Percentiles rank a stretch among this genome's conserved stretches.
These are phyloP conservation scores for Emmonsia crescens DNA, from an alignment of 2,329 filamentous ascomycete genomes.

Conservation along the genomic window DNA sequence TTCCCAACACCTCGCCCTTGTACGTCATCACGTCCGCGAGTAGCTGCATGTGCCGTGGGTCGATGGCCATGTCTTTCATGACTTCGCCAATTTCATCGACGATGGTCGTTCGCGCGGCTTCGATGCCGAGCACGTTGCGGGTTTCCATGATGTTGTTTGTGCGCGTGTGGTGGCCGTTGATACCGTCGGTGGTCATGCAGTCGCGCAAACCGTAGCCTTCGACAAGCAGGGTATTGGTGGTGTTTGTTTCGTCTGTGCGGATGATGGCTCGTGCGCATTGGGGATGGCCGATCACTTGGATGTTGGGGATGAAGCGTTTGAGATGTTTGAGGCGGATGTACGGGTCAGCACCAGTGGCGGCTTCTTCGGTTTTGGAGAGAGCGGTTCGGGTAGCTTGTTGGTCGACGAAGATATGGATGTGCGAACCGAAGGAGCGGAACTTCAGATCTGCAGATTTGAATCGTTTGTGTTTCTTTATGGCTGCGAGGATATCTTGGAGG, in stretches of 20 bases:
- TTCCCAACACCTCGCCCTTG: slow-evolving; percentile 92
- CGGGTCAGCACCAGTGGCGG: slow-evolving; percentile 33
- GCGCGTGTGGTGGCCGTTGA: slow-evolving; percentile 62
- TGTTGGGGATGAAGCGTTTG: slow-evolving; percentile 66
- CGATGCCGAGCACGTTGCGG: slow-evolving; percentile 78
- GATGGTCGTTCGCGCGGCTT: slow-evolving; percentile 83
- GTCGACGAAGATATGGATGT: slow-evolving; percentile 64
- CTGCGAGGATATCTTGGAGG: slow-evolving; percentile 59
- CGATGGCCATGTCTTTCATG: slow-evolving; percentile 91
- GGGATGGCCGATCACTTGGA: slow-evolving; percentile 84
- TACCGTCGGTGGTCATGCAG: slow-evolving; percentile 89
- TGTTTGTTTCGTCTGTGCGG: slow-evolving; percentile 60
- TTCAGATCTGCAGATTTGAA: slow-evolving; percentile 57
- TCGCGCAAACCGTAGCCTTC: slow-evolving; percentile 85
- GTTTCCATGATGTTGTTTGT: slow-evolving; percentile 90
- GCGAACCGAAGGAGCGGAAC: slow-evolving; percentile 38
- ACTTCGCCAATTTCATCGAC: slow-evolving; percentile 77
- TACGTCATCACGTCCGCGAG: slow-evolving; percentile 98
- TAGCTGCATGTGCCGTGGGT: slow-evolving; percentile 94
- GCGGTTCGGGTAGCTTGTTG: slow-evolving; percentile 24
- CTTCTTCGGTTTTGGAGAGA: slow-evolving; percentile 33
- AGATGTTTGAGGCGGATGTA: slow-evolving; percentile 65
- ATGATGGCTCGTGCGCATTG: slow-evolving; percentile 81
- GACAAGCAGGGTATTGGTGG: slow-evolving; percentile 65
- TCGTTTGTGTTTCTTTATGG: slow-evolving; percentile 72